Evolutionary conservation across 179 eudicot species (phyloP), one percentile per base, ranked within the genome.

Genomic region (Dionaea muscipula): DNA sequence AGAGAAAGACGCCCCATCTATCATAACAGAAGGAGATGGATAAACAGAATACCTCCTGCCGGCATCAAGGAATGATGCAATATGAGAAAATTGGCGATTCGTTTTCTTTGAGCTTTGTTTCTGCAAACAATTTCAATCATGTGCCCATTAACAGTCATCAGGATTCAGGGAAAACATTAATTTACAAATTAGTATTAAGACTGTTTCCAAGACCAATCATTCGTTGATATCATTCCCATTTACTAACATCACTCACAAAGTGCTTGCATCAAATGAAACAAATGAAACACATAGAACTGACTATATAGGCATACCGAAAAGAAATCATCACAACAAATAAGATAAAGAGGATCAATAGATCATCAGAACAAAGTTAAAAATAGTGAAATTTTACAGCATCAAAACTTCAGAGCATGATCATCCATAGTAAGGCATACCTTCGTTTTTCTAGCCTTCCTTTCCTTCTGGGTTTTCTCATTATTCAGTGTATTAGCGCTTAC

Each of bases 361-460:
- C n/a, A n/a, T n/a, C n/a, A n/a, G n/a, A n/a, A n/a, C n/a, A n/a
- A n/a, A n/a, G n/a, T n/a, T 11, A 44, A 44, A 7, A 44, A 3
- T 13, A 8, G 19, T 7, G 22, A 18, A 44, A n/a, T 44, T 18
- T 15, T 1, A 18, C 10, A 36, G 43, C 40, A 53, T 8, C 26
- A 22, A 15, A 35, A 58, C n/a, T 15, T 56, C 20, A 56, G 47
- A 27, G 46, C 0, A 8, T 18, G 8, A 11, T 31, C 35, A 31
- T 4, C 10, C 0, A 41, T 11, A 46, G 10, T n/a, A n/a, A 39
- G 48, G 49, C 41, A 55, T 71, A 89, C 97, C 94, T 89, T 86
- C 38, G 62, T 68, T 72, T 71, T 80, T 51, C 65, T 71, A 61
- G 71, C 71, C 70, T 83, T 83, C 71, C 75, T 79, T 59, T 68